Evolutionary conservation across 176 grass and related monocot genomes (phyloP), one percentile per base, ranked within the genome.

Genomic region (Melocanna baccifera): DNA sequence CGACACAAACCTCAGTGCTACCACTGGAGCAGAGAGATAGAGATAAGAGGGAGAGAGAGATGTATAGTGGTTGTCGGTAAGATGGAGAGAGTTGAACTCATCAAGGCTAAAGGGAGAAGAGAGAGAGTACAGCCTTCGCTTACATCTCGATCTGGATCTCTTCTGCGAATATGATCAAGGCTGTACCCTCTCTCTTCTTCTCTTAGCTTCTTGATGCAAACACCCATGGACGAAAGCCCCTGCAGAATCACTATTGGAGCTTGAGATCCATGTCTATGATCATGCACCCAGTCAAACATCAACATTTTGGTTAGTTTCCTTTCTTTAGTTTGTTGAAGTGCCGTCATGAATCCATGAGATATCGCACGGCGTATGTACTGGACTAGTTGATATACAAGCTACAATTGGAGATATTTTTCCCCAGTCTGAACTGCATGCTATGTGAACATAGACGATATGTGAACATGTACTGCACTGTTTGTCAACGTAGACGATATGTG

Each of bases 111-210:
- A 81, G 70, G 85, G 40, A 87, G 85, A 87, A 87, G 85, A 87
- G 85, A 87, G 85, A 87, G 85, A 87, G 85, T 87, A 87, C 85
- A 87, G 85, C 78, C 85, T 87, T 75, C 32, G 23, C 36, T 25
- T 22, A 64, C 13, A 53, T 16, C 47, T 65, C 62, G 50, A 18
- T 86, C 42, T 73, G 23, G 20, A 25, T 71, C 28, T 74, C 32
- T 32, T 47, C 7, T 48, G 13, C 3, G 53, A 63, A 43, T 73
- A 13, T 75, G 47, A 62, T 45, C 19, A 68, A 87, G 85, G 85
- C 78, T 87, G 85, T 87, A 87, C 85, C 85, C 85, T 81, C 85
- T 87, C 85, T 87, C 85, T 87, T 81, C 85, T 87, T 87, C 85
- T 81, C 85, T 81, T 87, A 75, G 78, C 61, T 74, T 59, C 71